Base-by-base conservation (phyloP, 192 early-diverging fungal species). In the Backusella australiensis region DNA sequence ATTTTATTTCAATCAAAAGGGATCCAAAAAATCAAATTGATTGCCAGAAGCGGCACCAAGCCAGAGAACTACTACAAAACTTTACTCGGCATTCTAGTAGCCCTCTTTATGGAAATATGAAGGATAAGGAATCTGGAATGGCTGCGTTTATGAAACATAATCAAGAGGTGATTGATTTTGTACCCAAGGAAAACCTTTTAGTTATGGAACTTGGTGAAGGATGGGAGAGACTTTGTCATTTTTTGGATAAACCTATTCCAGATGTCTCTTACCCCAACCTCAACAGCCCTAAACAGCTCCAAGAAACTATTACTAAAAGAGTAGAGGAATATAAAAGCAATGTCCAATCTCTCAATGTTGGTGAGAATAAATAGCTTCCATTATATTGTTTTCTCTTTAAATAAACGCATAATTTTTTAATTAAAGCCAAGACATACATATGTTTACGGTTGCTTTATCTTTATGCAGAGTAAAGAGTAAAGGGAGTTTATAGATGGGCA, bases 131-230 rank as follows among this genome's bases (percentile, higher is more conserved):
- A 52, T 32, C 46, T 72, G 12, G 23, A 17, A 41, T 29, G 46
- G 44, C 19, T 72, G 15, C 59, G 21, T 72, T 52, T 19, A 15
- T 32, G 21, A 42, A 72, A 23, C 71, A 72, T 14, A 72, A 23
- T 46, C 23, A 72, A 72, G 42, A 49, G 23, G 71, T 72, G 12
- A 72, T 49, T 15, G 12, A 26, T 17, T 29, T 52, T 72, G 46
- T 72, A 44, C 71, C 71, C 15, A 23, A 41, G 9, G 42, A 72
- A 9, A 72, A 52, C 1, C 29, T 72, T 23, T 46, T 72, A 4
- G 44, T 72, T 14, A 29, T 72, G 26, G 44, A 49, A 8, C 42
- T 72, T 11, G 71, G 71, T 15, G 71, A 72, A 52, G 71, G 71
- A 6, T 72, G 71, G 71, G 42, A 49, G 21, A 38, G 71, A 19